Base-by-base conservation (phyloP, 345 rosid genomes). In the Leavenworthia alabamica region DNA sequence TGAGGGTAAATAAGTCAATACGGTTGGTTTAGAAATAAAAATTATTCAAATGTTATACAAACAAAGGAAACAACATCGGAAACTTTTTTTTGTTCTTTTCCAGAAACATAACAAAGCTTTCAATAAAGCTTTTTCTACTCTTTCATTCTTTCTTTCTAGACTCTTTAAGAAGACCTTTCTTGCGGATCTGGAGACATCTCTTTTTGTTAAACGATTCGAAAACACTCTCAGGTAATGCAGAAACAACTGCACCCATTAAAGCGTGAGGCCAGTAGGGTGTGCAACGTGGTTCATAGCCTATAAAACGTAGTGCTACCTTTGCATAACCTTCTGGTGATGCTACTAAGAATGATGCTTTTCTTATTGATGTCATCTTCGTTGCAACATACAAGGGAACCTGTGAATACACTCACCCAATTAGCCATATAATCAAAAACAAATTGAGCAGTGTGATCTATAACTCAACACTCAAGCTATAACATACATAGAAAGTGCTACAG, bases 261-360 rank as follows among this genome's bases (percentile, higher is more conserved):
- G 96, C 75, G 52, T 88, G 93, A 14, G 90, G 88, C 93, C 92
- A 85, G 80, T 83, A 85, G 0, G 93, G 90, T 2, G 86, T 83
- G 83, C 93, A 85, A 0, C 81, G 83, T 48, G 90, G 76, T 65
- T 80, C 96, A 2, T 85, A 79, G 8, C 90, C 90, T 67, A 88
- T 64, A 67, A 82, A 83, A 10, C 80, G 81, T 73, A 88, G 8
- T 27, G 77, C 86, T 56, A 86, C 88, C 36, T 68, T 57, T 52
- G 86, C 90, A 66, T 88, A 88, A 29, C 82, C 80, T 8, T 88
- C 88, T 8, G 79, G 50, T 4, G 88, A 88, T 52, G 96, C 93
- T 26, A 83, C 82, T 48, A 86, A 78, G 71, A 85, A 80, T n/a
- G 96, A 85, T 26, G 96, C 79, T 64, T 78, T 73, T 66, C 60